Percentiles rank a stretch among this genome's conserved stretches.
Conservation (phyloP, 208 protist species). For the Leishmania turanica region DNA sequence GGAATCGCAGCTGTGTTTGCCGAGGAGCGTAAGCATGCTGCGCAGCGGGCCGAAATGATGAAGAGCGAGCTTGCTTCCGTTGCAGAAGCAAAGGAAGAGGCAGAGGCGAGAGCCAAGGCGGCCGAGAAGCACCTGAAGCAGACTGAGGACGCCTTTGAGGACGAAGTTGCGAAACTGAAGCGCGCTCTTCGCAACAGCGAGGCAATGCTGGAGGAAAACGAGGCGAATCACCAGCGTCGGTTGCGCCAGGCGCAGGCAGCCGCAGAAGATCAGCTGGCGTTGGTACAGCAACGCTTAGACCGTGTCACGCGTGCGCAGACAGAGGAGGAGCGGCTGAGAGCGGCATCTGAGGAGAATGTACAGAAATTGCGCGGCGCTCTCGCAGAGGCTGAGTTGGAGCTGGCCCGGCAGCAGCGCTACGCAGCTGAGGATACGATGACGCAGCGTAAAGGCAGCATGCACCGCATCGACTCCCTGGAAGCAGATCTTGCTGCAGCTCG, state of each 20-base stretch:
- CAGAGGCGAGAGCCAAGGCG: conserved; percentile 6
- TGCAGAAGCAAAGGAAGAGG: conserved; percentile 9
- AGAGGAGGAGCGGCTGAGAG: conserved; percentile 19
- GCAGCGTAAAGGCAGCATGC: neutral
- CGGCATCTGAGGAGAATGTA: neutral
- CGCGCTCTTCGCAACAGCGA: conserved; percentile 13
- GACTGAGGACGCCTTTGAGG: conserved; percentile 6
- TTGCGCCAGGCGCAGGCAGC: conserved; percentile 15
- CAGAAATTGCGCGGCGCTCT: conserved; percentile 10
- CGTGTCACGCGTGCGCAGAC: neutral
- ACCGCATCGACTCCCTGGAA: conserved; percentile 5
- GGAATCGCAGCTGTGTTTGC: neutral
- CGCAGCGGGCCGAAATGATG: conserved; percentile 7
- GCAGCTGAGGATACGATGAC: neutral
- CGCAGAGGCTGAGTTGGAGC: conserved; percentile 7
- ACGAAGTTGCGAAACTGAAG: conserved; percentile 19
- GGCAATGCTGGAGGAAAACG: conserved; percentile 10
- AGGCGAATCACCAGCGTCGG: conserved; percentile 10
- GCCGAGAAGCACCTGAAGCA: conserved; percentile 10
- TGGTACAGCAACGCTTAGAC: conserved; percentile 13
- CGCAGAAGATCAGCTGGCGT: conserved; percentile 7
- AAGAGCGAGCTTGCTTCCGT: conserved; percentile 3
- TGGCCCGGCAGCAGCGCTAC: conserved; percentile 5
- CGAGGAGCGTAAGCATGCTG: conserved; percentile 22
- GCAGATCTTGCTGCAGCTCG: conserved; percentile 4